Evolutionary conservation across 768 basidiomycete species (phyloP).

Genomic region (Omphalotus guepiniiformis): DNA sequence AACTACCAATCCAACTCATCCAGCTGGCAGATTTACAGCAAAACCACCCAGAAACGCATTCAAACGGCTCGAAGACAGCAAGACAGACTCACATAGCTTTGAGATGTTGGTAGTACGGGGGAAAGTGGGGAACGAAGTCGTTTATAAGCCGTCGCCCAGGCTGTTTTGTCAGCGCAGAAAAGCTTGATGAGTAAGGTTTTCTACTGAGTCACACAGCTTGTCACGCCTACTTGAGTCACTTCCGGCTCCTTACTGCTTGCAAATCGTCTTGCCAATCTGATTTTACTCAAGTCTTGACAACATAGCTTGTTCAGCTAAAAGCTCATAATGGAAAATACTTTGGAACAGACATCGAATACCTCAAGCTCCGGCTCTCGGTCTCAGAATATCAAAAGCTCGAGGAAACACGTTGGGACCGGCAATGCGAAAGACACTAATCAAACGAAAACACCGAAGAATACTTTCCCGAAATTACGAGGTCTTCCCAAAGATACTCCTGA

Average conservation of each 20-base stretch:
- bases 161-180: not conserved
- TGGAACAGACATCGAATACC: no score
- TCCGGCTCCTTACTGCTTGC: no score
- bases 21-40: not conserved
- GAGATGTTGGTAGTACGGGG: not conserved
- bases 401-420: not conserved
- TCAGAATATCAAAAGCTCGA: no score
- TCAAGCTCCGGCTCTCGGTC: no score
- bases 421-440: not conserved
- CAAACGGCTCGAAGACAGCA: not conserved
- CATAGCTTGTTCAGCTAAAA: no score
- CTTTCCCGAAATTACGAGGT: constrained; percentile 50
- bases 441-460: not conserved
- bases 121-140: not conserved
- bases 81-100: constrained; percentile 5
- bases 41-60: not conserved
- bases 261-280: no score
- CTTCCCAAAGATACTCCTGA: constrained; percentile 60
- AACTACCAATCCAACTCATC: not conserved
- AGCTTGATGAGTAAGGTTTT: not conserved
- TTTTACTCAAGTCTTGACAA: no score
- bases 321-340: no score
- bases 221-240: no score
- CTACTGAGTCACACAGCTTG: no score
- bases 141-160: not conserved